Evolutionary conservation across 176 grass and related monocot genomes (phyloP).

Genomic region (Rhynchospora pubera): DNA sequence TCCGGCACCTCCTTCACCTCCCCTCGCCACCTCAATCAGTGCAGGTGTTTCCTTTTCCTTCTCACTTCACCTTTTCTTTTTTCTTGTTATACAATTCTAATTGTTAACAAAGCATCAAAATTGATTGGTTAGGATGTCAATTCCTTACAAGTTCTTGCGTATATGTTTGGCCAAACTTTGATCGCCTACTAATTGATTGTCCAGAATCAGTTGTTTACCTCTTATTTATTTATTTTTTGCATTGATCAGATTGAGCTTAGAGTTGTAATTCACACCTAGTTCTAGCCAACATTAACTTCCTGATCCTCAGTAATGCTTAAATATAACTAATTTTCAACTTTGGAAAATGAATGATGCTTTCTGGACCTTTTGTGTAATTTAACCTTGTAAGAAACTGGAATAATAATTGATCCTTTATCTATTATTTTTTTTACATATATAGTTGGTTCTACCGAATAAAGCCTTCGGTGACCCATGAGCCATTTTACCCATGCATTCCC

Average conservation of each 20-base stretch:
- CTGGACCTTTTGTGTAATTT: neutral
- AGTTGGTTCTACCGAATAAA: slow-evolving; percentile 97
- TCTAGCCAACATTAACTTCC: neutral
- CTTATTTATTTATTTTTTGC: neutral
- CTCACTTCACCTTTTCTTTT: too few relatives aligned
- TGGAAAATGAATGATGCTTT: neutral
- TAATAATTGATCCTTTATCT: neutral
- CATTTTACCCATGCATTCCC: slow-evolving; percentile 58
- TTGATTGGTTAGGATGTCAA: neutral
- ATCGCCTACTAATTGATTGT: too few relatives aligned
- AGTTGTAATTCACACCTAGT: neutral
- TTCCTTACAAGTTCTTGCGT: neutral
- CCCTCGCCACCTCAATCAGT: slow-evolving; percentile 61
- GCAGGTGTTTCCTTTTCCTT: slow-evolving; percentile 27
- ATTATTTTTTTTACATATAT: neutral
- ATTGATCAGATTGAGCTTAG: neutral
- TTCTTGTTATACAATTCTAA: neutral
- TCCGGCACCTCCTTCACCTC: slow-evolving; percentile 92
- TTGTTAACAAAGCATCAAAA: neutral
- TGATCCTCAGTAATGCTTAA: neutral
- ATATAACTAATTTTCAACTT: neutral
- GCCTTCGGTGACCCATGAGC: slow-evolving; percentile 94
- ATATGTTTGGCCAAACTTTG: neutral
- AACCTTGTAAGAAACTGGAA: neutral
- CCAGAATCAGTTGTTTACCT: neutral